Base-by-base conservation (phyloP, 805 yeast species). In the Osmozyma mogii region DNA sequence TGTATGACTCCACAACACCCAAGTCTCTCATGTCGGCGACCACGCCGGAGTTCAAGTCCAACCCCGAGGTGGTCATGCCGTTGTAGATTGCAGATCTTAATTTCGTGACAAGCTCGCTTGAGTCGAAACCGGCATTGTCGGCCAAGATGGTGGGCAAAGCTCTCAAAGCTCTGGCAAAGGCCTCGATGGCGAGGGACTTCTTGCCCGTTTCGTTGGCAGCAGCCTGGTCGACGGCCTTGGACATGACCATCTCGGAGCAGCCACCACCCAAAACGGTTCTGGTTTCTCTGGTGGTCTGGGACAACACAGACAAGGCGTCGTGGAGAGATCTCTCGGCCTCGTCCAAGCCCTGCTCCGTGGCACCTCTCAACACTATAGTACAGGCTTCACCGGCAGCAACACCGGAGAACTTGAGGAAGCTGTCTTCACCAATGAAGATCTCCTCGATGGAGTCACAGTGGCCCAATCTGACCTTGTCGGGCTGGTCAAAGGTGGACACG, bases 121-220 rank as follows among this genome's bases (percentile, higher is more conserved):
- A 81, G 54, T 92, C 98, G 48, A 75, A 84, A 17, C 98, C 99
- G 4, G 99, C 97, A 52, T 92, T 92, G 52, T 92, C 97, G 27
- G 96, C 95, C 43, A 92, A 68, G 38, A 92, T 88, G 2, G 94
- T 85, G 36, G 99, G 99, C 40, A 92, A 68, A 57, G 87, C 95
- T 58, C 96, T 78, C 49, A 92, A 68, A 5, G 97, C 97, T 39
- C 80, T 76, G 12, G 94, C 96, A 63, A 84, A 92, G 2, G 95
- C 79, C 58, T 89, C 97, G 33, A 92, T 78, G 3, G 99, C 99
- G 29, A 92, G 65, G 2, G 96, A 80, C 50, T 83, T 84, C 64
- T 92, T 92, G 44, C 97, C 97, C 18, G 82, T 79, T 45, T 81
- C 88, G 50, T 83, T 85, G 49, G 88, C 94, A 11, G 96, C 96